Evolutionary conservation across 768 basidiomycete genomes (phyloP).

Genomic region (Russula sp.): DNA sequence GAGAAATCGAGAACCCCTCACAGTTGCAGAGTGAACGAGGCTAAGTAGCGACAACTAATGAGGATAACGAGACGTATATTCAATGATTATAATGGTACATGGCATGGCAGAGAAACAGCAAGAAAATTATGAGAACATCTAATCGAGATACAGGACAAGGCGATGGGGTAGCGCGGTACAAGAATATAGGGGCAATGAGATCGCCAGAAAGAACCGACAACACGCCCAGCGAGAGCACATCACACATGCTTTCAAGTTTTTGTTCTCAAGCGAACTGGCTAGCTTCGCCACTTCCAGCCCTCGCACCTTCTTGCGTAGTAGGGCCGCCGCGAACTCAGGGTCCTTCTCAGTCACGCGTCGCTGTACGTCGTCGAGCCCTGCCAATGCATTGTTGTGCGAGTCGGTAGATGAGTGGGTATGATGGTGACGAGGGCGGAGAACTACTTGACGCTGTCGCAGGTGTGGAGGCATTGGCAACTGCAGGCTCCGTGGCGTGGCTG

Average conservation of each 20-base stretch:
- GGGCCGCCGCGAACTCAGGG: conserved; percentile 76
- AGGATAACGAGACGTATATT: neutral
- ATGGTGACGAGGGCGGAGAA: conserved; percentile 29
- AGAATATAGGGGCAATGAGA: neutral
- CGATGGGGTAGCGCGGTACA: neutral
- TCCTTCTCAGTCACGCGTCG: conserved; percentile 51
- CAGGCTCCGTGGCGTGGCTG: neutral
- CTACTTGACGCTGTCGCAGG: conserved; percentile 25
- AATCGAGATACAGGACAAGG: neutral
- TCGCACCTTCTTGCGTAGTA: conserved; percentile 61
- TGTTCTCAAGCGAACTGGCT: conserved; percentile 84
- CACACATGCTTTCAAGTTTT: conserved; percentile 87
- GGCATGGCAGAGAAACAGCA: neutral
- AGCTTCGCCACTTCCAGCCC: conserved; percentile 79
- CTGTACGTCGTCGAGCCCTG: conserved; percentile 44
- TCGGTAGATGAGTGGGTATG: conserved; percentile 25
- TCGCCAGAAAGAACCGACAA: neutral
- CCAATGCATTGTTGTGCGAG: conserved; percentile 28
- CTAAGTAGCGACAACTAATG: neutral
- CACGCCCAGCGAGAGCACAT: conserved; percentile 75
- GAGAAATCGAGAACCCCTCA: neutral
- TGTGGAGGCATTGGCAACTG: neutral
- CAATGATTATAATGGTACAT: neutral
- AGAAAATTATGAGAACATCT: neutral
- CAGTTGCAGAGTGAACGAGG: too few species aligned